Evolutionary conservation across 2,329 filamentous ascomycete genomes (phyloP), one percentile per base, ranked within the genome.

Genomic region (Hymenoscyphus fructigenus): DNA sequence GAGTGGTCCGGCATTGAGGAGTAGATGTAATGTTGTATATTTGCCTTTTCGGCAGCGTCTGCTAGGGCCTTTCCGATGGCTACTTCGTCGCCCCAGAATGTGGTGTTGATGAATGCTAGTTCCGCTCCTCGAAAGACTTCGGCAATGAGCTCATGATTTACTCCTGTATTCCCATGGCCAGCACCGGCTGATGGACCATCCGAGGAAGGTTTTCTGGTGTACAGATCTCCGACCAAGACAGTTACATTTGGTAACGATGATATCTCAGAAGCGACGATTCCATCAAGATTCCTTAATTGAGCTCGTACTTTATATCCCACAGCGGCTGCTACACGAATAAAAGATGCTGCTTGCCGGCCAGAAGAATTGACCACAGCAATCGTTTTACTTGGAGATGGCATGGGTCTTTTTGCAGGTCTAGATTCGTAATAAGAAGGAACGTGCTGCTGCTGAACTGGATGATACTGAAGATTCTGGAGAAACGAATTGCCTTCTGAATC

Each of bases 1-100:
- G 90, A 89, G 77, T 98, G 93, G 73, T 98, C 93, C 3, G 95
- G 94, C 93, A 98, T 97, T 74, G 92, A 96, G 71, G 92, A 96
- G 80, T 97, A 99, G 76, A 99, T 86, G 78, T 93, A 97, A 78
- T 98, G 95, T 73, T 93, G 88, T 57, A 98, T 87, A 59, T 91
- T 88, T 47, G 90, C 91, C 72, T 85, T 88, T 77, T 95, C 94
- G 61, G 94, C 94, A 15, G 92, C 93, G 75, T 97, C 91, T 66
- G 93, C 95, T 66, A 97, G 84, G 1, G 91, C 91, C 76, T 91
- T 89, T 68, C 95, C 95, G 71, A 97, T 96, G 47, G 89, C 88
- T 65, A 95, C 85, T 81, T 99, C 95, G 78, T 98, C 93, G 60
- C 94, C 95, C 81, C 96, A 97, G 74, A 96, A 96, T 5, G 93